Percentiles rank a stretch among this genome's conserved stretches.
These are phyloP conservation scores for Starmera stellimalicola DNA, from an alignment of 1,139 yeast species.

Conservation along the genomic window DNA sequence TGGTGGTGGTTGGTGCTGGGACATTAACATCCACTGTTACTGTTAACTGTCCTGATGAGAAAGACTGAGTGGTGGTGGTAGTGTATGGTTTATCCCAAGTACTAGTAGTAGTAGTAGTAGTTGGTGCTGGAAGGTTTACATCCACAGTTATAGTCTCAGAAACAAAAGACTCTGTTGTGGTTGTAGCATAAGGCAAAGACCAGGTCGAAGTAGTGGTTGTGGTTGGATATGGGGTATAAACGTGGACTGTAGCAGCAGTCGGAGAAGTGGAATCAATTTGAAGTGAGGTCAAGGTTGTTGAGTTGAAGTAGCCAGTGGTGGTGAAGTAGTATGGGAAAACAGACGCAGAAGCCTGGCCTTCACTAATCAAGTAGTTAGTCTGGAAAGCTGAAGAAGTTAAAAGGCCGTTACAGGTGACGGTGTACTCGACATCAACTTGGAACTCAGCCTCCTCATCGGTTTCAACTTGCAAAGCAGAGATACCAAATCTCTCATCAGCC, in stretches of 20 bases:
- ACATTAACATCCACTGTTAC: conserved; percentile 10
- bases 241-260: conserved; percentile 11
- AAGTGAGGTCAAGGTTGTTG: conserved; percentile 12
- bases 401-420: conserved; percentile 12
- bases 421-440: conserved; percentile 6
- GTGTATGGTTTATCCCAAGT: conserved; percentile 4
- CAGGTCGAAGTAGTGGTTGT: background rate
- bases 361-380: conserved; percentile 5
- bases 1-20: conserved; percentile 8
- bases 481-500: conserved; percentile 15
- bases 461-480: conserved; percentile 17
- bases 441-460: conserved; percentile 11
- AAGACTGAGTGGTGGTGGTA: conserved; percentile 10
- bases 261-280: conserved; percentile 4
- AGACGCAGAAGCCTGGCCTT: conserved; percentile 12
- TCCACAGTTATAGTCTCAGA: conserved; percentile 3
- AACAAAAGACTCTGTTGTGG: conserved; percentile 1
- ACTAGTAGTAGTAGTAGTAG: conserved; percentile 16
- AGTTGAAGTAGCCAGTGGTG: conserved; percentile 21
- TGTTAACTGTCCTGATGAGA: conserved; percentile 4
- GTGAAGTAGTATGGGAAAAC: conserved; percentile 15
- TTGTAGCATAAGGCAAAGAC: background rate
- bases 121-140: conserved; percentile 14
- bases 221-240: conserved; percentile 8
- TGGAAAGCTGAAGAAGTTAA: conserved; percentile 7